Evolutionary conservation across 2,329 filamentous ascomycete species (phyloP).

Genomic region (Colletotrichum brevisporum): DNA sequence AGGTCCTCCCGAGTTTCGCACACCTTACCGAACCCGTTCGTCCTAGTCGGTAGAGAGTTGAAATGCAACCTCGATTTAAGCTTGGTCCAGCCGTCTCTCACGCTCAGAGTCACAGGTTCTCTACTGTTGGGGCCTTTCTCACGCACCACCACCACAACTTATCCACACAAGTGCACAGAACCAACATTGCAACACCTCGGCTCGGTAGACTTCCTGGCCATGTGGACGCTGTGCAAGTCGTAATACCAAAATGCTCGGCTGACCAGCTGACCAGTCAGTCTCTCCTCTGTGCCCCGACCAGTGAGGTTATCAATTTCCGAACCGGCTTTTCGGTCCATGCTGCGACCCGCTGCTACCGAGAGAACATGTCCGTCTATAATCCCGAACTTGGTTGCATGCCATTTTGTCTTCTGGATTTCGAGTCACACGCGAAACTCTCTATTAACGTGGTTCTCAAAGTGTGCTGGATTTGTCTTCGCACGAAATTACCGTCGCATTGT

Average conservation of each 20-base stretch:
- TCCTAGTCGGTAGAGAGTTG: slow-evolving; percentile 9
- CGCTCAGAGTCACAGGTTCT: slow-evolving; percentile 31
- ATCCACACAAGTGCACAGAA: not conserved
- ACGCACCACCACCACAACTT: not conserved
- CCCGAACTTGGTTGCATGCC: not conserved
- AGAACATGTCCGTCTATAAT: slow-evolving; percentile 7
- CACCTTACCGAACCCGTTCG: slow-evolving; percentile 7
- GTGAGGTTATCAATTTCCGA: slow-evolving; percentile 8
- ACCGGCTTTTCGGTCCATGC: slow-evolving; percentile 26
- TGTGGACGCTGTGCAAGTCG: slow-evolving; percentile 22
- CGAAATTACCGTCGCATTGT: slow-evolving; percentile 28
- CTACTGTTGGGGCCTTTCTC: slow-evolving; percentile 7
- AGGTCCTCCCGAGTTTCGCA: slow-evolving; percentile 34
- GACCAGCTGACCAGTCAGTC: slow-evolving; percentile 24
- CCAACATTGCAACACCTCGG: slow-evolving; percentile 18
- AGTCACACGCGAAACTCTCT: not conserved
- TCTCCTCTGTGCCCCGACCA: not conserved
- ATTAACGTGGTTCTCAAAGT: not conserved
- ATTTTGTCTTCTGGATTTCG: not conserved
- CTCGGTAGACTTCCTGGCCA: slow-evolving; percentile 23
- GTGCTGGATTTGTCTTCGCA: not conserved
- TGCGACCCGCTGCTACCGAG: slow-evolving; percentile 30
- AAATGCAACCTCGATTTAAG: slow-evolving; percentile 27
- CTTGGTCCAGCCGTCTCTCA: slow-evolving; percentile 39
- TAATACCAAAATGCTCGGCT: slow-evolving; percentile 15